These are phyloP conservation scores for Cercospora sp. DNA, from an alignment of 2,329 filamentous ascomycete species.

Conservation along the genomic window DNA sequence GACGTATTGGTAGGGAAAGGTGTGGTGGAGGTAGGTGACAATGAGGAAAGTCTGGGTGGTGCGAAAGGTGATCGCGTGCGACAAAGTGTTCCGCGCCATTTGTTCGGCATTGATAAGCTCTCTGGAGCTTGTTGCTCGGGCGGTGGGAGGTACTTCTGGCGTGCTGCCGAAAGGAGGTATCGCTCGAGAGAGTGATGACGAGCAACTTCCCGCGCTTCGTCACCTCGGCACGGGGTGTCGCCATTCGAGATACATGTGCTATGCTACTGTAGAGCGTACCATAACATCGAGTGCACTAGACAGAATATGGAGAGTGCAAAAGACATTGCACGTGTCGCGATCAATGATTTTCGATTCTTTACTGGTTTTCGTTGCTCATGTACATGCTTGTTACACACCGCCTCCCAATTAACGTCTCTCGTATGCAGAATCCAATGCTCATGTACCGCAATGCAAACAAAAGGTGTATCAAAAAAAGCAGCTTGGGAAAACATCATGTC, in stretches of 20 bases:
- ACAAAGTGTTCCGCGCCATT: slow-evolving; percentile 1
- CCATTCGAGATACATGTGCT: too few species aligned
- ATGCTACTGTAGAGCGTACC: neutral
- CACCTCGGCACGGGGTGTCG: neutral
- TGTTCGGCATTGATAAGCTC: slow-evolving; percentile 13
- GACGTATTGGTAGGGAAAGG: slow-evolving; percentile 22
- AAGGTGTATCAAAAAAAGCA: neutral
- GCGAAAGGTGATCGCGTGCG: neutral
- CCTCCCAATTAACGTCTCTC: neutral
- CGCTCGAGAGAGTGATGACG: neutral
- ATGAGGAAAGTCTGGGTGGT: neutral
- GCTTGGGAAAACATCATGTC: neutral
- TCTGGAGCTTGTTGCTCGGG: slow-evolving; percentile 6
- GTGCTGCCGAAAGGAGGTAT: neutral
- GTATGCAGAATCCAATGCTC: neutral
- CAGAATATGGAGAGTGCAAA: neutral
- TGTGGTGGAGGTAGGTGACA: neutral
- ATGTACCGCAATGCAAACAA: neutral
- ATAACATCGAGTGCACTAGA: neutral
- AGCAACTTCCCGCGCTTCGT: neutral
- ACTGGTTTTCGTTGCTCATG: neutral
- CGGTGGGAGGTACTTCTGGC: slow-evolving; percentile 1
- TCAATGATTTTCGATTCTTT: neutral
- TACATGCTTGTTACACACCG: neutral
- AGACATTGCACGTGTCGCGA: neutral